Base-by-base conservation (phyloP, 73 alveolate genomes). In the Halteria grandinella region DNA sequence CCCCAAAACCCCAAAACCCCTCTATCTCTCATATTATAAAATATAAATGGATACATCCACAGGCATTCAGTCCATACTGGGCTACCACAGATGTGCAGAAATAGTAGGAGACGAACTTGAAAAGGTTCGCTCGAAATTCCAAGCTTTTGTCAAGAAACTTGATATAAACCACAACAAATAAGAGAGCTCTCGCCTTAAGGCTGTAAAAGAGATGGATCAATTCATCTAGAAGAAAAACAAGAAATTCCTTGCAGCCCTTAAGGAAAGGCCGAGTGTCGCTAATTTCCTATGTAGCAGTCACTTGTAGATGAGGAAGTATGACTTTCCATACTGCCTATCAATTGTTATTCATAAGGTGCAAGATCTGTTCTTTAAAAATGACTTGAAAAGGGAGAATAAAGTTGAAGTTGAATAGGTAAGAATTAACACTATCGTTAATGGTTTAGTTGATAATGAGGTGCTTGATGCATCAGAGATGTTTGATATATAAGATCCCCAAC, bases 351-450 rank as follows among this genome's bases (percentile, higher is more conserved):
- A 45, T 20, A 66, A 45, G 32, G 25, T 66, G 8, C 28, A 51
- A 15, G 80, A 66, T 66, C 49, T 66, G 1, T 15, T 66, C 15
- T 43, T 44, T 4, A 66, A 66, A 15, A 66, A 66, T 10, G 80
- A 45, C 20, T 21, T 66, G 31, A 66, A 66, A 57, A 66, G 47
- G 29, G 80, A 66, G 17, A 25, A 66, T 37, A 66, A 47, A 66
- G n/a, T n/a, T 44, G 80, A 66, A 10, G 25, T 66, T 3, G 80
- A 66, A n/a, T 18, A 66, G 15, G 80, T 66, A 66, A 60, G 52
- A 21, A 7, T 4, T 29, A n/a, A 14, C 32, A 20, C 7, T 62
- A 6, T 62, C 2, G 24, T 2, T 2, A 11, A 36, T 14, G 11
- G 17, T 39, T 37, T 66, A 66, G 80, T 29, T 66, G 29, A 52